Percentiles rank a stretch among this genome's conserved stretches.
Evolutionary conservation across 2,329 filamentous ascomycete species (phyloP).

Genomic region (Calonectria hongkongensis): DNA sequence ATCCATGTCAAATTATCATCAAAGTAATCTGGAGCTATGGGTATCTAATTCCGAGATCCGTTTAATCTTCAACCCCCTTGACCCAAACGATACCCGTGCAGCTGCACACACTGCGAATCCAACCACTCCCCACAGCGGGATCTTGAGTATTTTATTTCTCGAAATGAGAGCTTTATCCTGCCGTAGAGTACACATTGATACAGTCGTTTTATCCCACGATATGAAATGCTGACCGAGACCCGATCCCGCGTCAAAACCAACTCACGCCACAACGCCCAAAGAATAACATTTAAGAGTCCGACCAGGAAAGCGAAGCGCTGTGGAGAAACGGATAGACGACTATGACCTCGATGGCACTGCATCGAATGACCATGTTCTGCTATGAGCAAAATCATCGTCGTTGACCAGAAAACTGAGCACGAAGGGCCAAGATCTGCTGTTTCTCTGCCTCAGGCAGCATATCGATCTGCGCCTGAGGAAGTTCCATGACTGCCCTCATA

Average conservation of each 20-base stretch:
- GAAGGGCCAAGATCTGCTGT: slow-evolving; percentile 85
- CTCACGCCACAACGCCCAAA: slow-evolving; percentile 48
- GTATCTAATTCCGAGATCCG: slow-evolving; percentile 41
- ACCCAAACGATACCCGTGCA: slow-evolving; percentile 19
- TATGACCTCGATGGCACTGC: not conserved
- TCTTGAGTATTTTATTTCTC: slow-evolving; percentile 11
- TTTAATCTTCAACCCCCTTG: slow-evolving; percentile 29
- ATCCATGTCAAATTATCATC: slow-evolving; percentile 19
- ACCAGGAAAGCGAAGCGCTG: slow-evolving; percentile 14
- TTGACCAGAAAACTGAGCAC: slow-evolving; percentile 75
- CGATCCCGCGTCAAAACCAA: slow-evolving; percentile 26
- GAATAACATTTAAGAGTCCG: slow-evolving; percentile 24
- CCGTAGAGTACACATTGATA: slow-evolving; percentile 5
- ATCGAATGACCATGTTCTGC: not conserved
- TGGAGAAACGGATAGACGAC: not conserved
- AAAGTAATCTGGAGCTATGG: slow-evolving; percentile 38
- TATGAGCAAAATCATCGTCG: slow-evolving; percentile 55
- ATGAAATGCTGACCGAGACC: slow-evolving; percentile 7
- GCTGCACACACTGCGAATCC: slow-evolving; percentile 20
- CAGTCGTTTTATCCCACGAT: slow-evolving; percentile 23
- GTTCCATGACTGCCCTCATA: slow-evolving; percentile 86
- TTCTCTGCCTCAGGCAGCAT: slow-evolving; percentile 84
- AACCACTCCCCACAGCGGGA: not conserved
- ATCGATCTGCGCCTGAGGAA: slow-evolving; percentile 88
- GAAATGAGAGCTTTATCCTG: slow-evolving; percentile 11